Evolutionary conservation across 169 alveolate species (phyloP), one percentile per base, ranked within the genome.

Genomic region (Babesia gibsoni): DNA sequence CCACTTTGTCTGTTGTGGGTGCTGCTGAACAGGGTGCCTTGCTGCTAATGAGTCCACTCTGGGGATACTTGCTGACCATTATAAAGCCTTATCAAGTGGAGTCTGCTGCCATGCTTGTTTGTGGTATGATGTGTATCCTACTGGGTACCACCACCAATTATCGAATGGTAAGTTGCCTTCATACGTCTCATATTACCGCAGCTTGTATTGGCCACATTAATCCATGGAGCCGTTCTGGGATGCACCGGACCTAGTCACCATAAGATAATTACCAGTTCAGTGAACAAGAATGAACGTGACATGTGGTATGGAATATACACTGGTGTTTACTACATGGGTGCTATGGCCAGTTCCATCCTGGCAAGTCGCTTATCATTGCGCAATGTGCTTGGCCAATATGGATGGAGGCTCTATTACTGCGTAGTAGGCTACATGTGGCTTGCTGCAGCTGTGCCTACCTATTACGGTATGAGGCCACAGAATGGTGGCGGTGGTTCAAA

Each of bases 31-130:
- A 89, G n/a, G 74, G 92, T 65, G 84, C 92, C 67, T 83, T 93
- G 50, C 89, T 94, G 20, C 50, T 86, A 18, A 84, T 84, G 63
- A 83, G 94, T 48, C 95, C 96, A 9, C 65, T 93, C 23, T 93
- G 97, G 97, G 97, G 97, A 9, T 86, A 69, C 29, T 74, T 92
- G 52, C 86, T 95, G 10, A 97, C 92, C 68, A 87, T 81, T 45
- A 84, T 83, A 72, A 91, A 95, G 20, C 65, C 92, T 58, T 86
- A 90, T 52, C 85, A 90, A 84, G 84, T 93, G 67, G 67, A 90
- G 42, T 93, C 91, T 29, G 81, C 84, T 41, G 97, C 94, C 20
- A 78, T 91, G 23, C 70, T 90, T 10, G 80, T 84, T 25, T 88
- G 95, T 91, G 97, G 97, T 16, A 45, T 92, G 22, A 86, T 90